A percentile compares a stretch with the other conserved stretches of the same genome.
These are phyloP conservation scores for Microsporum canis DNA, from an alignment of 2,329 filamentous ascomycete species.

Conservation along the genomic window DNA sequence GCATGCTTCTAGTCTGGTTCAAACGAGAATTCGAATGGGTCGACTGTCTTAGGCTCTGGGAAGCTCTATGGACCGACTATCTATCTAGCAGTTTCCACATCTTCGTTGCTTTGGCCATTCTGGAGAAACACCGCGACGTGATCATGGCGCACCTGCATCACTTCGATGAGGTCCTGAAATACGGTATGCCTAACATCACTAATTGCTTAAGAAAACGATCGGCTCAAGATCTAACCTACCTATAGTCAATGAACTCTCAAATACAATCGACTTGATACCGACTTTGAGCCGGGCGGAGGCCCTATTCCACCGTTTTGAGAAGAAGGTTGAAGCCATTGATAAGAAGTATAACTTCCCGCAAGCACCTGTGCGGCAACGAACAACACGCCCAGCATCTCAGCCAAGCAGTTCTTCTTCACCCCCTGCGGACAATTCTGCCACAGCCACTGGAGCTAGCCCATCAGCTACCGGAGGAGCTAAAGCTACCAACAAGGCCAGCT, in stretches of 20 bases:
- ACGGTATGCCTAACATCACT: conserved; percentile 48
- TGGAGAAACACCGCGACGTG: conserved; percentile 91
- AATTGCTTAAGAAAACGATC: neutral
- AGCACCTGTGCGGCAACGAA: conserved; percentile 29
- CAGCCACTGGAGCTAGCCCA: neutral
- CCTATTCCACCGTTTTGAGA: conserved; percentile 77
- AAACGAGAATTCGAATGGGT: conserved; percentile 92
- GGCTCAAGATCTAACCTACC: neutral
- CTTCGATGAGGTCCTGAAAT: conserved; percentile 96
- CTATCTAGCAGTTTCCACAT: conserved; percentile 82
- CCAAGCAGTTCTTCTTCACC: neutral
- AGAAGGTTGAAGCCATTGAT: conserved; percentile 81
- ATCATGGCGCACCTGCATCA: conserved; percentile 90
- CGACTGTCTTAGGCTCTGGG: conserved; percentile 82
- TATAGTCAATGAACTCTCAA: conserved; percentile 84
- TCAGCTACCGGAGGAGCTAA: neutral
- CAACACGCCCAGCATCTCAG: conserved; percentile 3
- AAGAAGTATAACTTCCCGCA: conserved; percentile 77
- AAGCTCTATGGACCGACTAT: conserved; percentile 88
- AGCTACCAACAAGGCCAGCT: neutral
- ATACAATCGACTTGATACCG: conserved; percentile 78
- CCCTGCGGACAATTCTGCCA: neutral
- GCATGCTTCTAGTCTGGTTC: conserved; percentile 97
- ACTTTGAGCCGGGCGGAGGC: conserved; percentile 80
- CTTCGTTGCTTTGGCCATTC: conserved; percentile 83